phyloP scores from a whole-genome alignment of 179 eudicot species.

The Camellia oleifera region DNA sequence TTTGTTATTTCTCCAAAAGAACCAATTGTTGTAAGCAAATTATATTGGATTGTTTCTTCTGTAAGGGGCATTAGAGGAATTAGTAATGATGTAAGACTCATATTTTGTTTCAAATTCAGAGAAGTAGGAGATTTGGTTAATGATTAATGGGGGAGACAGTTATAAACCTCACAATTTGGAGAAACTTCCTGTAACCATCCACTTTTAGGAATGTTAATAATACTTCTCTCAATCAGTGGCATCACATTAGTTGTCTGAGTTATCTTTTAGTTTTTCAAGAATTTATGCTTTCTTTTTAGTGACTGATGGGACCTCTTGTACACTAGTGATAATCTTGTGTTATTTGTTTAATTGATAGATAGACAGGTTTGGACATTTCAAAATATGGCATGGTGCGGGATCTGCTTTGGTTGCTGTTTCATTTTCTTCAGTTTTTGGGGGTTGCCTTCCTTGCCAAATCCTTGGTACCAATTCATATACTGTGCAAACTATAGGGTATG shows the following conservation, averaged over 20 bases:
- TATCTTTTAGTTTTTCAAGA: constrained; percentile 3
- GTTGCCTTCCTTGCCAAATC: constrained; percentile 82
- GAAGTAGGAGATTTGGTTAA: no score
- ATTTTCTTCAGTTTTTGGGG: constrained; percentile 96
- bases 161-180: no score
- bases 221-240: neutral
- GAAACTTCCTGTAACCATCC: neutral
- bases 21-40: no score
- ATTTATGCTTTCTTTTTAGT: neutral
- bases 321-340: neutral
- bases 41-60: no score
- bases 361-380: constrained; percentile 92
- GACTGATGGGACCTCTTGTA: constrained; percentile 7
- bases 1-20: no score
- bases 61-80: no score
- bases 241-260: neutral
- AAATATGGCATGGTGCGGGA: constrained; percentile 94
- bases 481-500: constrained; percentile 78
- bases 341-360: constrained; percentile 48
- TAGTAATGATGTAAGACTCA: no score
- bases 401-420: constrained; percentile 84
- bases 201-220: neutral
- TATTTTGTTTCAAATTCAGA: no score
- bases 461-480: constrained; percentile 59
- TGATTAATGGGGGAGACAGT: no score